Conservation (phyloP, 139 green algal species). For the Coelastrella sp. region DNA sequence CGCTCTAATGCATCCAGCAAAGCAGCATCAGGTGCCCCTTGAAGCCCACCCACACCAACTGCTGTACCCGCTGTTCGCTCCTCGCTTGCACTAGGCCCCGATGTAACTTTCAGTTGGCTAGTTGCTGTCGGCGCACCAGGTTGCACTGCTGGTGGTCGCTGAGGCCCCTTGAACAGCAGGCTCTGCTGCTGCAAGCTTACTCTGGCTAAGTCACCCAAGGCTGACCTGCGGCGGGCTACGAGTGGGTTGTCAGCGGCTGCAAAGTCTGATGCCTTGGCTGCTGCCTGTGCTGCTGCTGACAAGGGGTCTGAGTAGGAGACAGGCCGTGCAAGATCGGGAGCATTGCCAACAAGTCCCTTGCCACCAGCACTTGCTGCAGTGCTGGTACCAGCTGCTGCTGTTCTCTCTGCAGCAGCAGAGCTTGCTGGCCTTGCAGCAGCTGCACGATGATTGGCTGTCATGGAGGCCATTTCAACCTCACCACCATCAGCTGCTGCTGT, state of each 20-base stretch:
- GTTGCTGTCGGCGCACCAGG: background rate
- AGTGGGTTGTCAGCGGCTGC: background rate
- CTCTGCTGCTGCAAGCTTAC: conserved; percentile 32
- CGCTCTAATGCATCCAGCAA: conserved; percentile 11
- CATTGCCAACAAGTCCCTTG: background rate
- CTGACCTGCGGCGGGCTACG: background rate
- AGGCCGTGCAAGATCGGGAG: background rate
- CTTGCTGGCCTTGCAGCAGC: too few relatives aligned
- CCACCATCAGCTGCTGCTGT: background rate
- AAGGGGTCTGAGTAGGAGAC: background rate
- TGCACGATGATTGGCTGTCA: too few relatives aligned
- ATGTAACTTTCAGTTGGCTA: background rate
- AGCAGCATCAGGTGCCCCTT: background rate
- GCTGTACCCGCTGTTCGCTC: conserved; percentile 9
- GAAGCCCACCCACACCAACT: background rate
- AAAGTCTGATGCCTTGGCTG: background rate
- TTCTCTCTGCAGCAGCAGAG: too few relatives aligned
- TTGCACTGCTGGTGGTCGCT: background rate
- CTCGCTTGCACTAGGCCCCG: background rate
- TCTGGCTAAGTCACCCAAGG: conserved; percentile 11
- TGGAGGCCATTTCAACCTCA: background rate
- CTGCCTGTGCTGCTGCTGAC: background rate
- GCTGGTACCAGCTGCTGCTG: background rate
- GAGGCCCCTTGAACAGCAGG: background rate
- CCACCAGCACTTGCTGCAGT: background rate